A percentile compares a stretch with the other conserved stretches of the same genome.
Evolutionary conservation across 1,139 yeast genomes (phyloP).

Genomic region (Blastobotrys ciferrii): DNA sequence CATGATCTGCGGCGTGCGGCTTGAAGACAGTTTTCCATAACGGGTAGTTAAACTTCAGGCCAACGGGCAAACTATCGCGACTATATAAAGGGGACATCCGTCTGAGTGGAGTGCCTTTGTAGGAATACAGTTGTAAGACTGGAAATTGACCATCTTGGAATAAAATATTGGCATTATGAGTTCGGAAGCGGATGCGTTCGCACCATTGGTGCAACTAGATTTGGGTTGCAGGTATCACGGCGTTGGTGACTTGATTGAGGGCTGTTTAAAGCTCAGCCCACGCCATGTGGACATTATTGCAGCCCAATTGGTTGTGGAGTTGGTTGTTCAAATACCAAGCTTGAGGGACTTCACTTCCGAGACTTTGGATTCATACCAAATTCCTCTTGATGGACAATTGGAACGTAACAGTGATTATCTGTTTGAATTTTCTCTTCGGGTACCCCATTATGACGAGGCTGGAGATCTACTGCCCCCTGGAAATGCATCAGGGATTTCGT

Average conservation of each 20-base stretch:
- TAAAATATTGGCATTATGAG: neutral
- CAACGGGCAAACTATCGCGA: neutral
- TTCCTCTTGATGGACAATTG: neutral
- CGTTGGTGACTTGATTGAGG: neutral
- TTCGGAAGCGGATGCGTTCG: too few relatives aligned
- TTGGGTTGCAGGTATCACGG: too few relatives aligned
- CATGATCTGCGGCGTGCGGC: neutral
- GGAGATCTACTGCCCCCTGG: neutral
- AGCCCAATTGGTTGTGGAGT: neutral
- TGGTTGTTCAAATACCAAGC: neutral
- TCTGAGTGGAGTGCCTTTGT: too few relatives aligned
- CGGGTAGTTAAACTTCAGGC: neutral
- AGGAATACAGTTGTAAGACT: too few relatives aligned
- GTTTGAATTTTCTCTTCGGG: neutral
- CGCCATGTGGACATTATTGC: neutral
- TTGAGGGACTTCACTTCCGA: neutral
- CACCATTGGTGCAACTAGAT: too few relatives aligned
- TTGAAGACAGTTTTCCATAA: neutral
- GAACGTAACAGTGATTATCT: neutral
- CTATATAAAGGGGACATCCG: neutral
- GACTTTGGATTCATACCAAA: neutral
- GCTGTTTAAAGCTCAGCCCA: neutral
- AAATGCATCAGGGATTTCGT: neutral
- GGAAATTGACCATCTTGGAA: too few relatives aligned
- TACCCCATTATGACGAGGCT: neutral